These are phyloP conservation scores for Carex parvula DNA, from an alignment of 176 grass and related monocot species.

Conservation along the genomic window DNA sequence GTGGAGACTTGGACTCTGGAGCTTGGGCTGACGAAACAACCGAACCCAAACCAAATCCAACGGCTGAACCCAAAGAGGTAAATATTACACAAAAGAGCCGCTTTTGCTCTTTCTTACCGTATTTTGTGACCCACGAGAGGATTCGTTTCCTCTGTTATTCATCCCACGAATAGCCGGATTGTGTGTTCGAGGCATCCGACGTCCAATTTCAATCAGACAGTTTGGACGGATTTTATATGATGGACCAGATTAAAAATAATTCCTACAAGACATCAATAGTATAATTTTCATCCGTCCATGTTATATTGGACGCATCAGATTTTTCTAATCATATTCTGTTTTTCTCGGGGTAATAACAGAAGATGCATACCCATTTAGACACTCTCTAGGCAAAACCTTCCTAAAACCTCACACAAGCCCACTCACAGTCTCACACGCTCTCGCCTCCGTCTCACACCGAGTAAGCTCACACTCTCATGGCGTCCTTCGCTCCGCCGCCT, in stretches of 20 bases:
- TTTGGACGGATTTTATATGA: too few relatives aligned
- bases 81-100: not conserved
- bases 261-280: too few relatives aligned
- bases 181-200: too few relatives aligned
- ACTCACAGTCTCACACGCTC: not conserved
- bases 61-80: not conserved
- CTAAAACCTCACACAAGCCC: not conserved
- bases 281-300: not conserved
- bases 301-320: not conserved
- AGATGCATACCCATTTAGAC: not conserved
- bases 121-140: not conserved
- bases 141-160: not conserved
- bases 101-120: not conserved
- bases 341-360: not conserved
- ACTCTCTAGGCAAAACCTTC: not conserved
- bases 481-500: conserved; percentile 13
- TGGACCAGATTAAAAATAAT: too few relatives aligned
- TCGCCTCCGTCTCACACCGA: not conserved
- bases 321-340: not conserved
- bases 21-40: not conserved
- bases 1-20: too few relatives aligned
- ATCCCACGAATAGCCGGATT: too few relatives aligned
- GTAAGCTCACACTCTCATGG: not conserved
- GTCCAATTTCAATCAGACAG: too few relatives aligned
- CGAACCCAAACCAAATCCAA: not conserved